These are phyloP conservation scores for Podospora didyma DNA, from an alignment of 495 filamentous ascomycete genomes.

Conservation along the genomic window DNA sequence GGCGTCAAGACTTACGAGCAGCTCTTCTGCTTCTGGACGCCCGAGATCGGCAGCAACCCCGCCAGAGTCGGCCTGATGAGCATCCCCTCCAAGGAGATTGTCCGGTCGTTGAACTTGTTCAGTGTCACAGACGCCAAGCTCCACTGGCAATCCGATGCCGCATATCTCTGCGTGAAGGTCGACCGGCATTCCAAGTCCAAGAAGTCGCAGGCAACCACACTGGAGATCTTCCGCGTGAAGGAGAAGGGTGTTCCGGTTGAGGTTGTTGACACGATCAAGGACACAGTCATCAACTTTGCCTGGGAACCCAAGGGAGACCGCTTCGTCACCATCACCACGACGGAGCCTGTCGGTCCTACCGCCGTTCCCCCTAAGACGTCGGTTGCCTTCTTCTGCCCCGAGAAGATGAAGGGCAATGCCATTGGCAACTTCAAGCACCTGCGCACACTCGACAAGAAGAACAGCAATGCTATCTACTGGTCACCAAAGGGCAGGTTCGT, in stretches of 20 bases:
- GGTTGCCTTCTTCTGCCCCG: conserved; percentile 92
- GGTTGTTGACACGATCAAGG: conserved; percentile 94
- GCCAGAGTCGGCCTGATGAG: conserved; percentile 95
- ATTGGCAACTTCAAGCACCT: conserved; percentile 94
- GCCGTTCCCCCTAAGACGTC: conserved; percentile 89
- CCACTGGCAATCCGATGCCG: conserved; percentile 91
- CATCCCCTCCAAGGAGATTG: conserved; percentile 87
- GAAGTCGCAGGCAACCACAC: conserved; percentile 92
- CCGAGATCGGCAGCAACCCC: conserved; percentile 97
- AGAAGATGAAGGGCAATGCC: conserved; percentile 73
- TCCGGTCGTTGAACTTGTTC: conserved; percentile 93
- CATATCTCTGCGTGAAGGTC: conserved; percentile 96
- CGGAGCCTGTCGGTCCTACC: conserved; percentile 71
- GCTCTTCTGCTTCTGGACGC: conserved; percentile 97
- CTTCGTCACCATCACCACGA: conserved; percentile 94
- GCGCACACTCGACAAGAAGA: conserved; percentile 94
- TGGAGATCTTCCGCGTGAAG: conserved; percentile 94
- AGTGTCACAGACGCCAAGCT: conserved; percentile 96
- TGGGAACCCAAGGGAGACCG: conserved; percentile 98
- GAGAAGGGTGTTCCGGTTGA: conserved; percentile 98
- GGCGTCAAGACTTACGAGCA: conserved; percentile 88
- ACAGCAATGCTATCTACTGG: conserved; percentile 99
- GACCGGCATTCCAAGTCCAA: conserved; percentile 98
- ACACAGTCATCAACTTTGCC: conserved; percentile 97
- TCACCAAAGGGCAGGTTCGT: conserved; percentile 96